Conservation (phyloP, 208 protist genomes). For the Acanthamoeba triangularis region DNA sequence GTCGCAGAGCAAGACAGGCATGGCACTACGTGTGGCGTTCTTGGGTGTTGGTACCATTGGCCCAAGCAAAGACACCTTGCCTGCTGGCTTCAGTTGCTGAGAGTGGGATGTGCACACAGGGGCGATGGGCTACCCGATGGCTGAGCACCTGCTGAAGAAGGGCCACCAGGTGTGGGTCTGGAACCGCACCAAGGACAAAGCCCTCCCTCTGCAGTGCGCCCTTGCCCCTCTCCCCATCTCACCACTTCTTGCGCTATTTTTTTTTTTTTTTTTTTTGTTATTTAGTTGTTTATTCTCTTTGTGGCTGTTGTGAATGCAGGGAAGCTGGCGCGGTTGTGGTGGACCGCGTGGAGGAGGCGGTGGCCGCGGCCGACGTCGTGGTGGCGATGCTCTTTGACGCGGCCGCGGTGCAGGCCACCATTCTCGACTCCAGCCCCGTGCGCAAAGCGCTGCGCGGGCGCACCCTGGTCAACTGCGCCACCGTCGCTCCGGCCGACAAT, state of each 20-base stretch:
- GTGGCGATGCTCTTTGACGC: conserved; percentile 2
- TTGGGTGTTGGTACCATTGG: no score
- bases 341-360: neutral
- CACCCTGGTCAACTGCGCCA: conserved; percentile 9
- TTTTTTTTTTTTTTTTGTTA: no score
- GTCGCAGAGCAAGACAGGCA: no score
- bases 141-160: neutral
- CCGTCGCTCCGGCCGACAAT: neutral
- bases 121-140: conserved; percentile 1
- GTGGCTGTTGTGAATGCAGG: neutral
- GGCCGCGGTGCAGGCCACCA: neutral
- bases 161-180: conserved; percentile 1
- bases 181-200: neutral
- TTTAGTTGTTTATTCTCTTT: no score
- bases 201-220: neutral
- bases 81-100: no score
- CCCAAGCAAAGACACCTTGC: no score
- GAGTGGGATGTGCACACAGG: no score
- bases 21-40: no score
- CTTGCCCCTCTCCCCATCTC: no score
- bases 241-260: no score
- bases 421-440: neutral
- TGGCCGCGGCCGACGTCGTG: neutral
- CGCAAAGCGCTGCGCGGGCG: conserved; percentile 9
- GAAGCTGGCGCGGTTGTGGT: neutral